Evolutionary conservation across 495 filamentous ascomycete species (phyloP).

Genomic region (Penicillium soppii): DNA sequence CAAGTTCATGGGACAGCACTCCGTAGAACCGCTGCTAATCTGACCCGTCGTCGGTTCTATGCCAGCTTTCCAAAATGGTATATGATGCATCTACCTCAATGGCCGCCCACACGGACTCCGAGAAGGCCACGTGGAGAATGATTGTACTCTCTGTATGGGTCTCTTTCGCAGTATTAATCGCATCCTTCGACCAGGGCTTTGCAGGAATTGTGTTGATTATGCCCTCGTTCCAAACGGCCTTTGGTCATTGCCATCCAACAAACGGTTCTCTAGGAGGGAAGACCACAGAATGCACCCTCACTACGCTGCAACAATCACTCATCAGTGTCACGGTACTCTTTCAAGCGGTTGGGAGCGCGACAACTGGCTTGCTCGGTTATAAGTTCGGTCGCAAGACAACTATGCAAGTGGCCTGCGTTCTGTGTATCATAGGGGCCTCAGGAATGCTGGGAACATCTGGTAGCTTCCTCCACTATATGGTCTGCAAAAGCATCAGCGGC

Average conservation of each 20-base stretch:
- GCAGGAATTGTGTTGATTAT: neutral
- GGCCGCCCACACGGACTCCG: no score
- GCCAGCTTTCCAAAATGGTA: no score
- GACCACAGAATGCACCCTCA: neutral
- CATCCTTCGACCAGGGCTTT: neutral
- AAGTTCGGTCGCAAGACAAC: slow-evolving; percentile 6
- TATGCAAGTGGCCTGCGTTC: slow-evolving; percentile 6
- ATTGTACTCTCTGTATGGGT: neutral
- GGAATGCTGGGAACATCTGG: slow-evolving; percentile 9
- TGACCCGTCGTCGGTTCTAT: no score
- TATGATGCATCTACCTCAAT: no score
- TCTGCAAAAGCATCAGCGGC: slow-evolving; percentile 11
- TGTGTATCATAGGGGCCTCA: slow-evolving; percentile 3
- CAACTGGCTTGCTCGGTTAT: slow-evolving; percentile 1
- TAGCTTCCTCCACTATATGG: slow-evolving; percentile 7
- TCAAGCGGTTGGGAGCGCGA: neutral
- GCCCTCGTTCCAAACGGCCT: neutral
- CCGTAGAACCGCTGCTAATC: no score
- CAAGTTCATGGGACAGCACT: no score
- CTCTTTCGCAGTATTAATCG: neutral
- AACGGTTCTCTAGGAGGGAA: neutral
- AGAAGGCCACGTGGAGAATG: neutral
- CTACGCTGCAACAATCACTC: slow-evolving; percentile 8
- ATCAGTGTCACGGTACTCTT: slow-evolving; percentile 3
- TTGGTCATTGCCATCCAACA: neutral